These are phyloP conservation scores for Naematelia aurantialba DNA, from an alignment of 768 basidiomycete species.

Conservation along the genomic window DNA sequence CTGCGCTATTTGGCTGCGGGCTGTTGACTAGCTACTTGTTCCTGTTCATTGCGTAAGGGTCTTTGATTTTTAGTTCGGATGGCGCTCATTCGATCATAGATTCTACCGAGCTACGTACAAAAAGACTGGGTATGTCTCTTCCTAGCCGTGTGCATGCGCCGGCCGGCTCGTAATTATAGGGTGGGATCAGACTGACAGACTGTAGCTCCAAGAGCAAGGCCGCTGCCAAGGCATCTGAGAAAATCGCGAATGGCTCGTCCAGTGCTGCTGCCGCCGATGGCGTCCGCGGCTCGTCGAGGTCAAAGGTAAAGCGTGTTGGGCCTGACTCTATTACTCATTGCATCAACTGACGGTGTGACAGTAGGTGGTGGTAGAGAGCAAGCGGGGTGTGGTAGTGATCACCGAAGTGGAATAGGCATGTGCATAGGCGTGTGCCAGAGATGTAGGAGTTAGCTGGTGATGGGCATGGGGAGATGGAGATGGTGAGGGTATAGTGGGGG, in stretches of 20 bases:
- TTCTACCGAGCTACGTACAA: slow-evolving; percentile 52
- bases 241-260: slow-evolving; percentile 9
- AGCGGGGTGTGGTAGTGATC: slow-evolving; percentile 23
- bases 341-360: slow-evolving; percentile 27
- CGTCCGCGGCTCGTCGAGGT: slow-evolving; percentile 40
- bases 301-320: slow-evolving; percentile 33
- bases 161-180: not conserved
- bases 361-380: slow-evolving; percentile 33
- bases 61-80: not conserved
- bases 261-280: slow-evolving; percentile 16
- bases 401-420: slow-evolving; percentile 24
- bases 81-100: slow-evolving; percentile 19
- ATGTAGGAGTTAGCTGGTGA: no score
- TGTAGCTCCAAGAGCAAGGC: slow-evolving; percentile 23
- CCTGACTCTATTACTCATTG: not conserved
- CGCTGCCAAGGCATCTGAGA: slow-evolving; percentile 30
- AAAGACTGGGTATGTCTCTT: slow-evolving; percentile 24
- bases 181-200: not conserved
- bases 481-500: no score
- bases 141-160: not conserved
- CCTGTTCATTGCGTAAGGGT: slow-evolving; percentile 72
- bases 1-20: slow-evolving; percentile 83
- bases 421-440: not conserved
- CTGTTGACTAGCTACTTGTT: slow-evolving; percentile 85
- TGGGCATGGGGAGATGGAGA: no score